phyloP scores from a whole-genome alignment of 2,329 filamentous ascomycete species.

The Pseudopyricularia cyperi region DNA sequence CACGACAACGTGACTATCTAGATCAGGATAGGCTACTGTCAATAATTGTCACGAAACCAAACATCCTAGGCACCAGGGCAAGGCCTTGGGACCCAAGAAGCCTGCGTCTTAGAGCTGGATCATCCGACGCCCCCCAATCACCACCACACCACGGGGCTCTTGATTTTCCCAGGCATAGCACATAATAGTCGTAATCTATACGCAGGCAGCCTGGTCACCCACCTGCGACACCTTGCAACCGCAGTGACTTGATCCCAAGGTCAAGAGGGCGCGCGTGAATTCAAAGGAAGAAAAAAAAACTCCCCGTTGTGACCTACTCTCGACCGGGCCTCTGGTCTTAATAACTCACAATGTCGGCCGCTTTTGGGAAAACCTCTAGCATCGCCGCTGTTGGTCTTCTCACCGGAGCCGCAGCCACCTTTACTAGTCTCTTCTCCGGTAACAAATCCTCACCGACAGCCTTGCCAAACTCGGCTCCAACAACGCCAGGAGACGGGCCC shows the following conservation, averaged over 20 bases:
- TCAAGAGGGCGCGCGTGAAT: neutral
- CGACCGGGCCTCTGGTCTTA: neutral
- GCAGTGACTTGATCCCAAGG: too few relatives aligned
- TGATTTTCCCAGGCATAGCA: too few relatives aligned
- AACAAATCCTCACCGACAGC: slow-evolving; percentile 3
- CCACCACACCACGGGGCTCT: too few relatives aligned
- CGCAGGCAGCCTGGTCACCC: too few relatives aligned
- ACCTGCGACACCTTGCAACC: too few relatives aligned
- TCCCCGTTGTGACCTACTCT: too few relatives aligned
- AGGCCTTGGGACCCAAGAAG: neutral
- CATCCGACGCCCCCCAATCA: too few relatives aligned
- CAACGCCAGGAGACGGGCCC: slow-evolving; percentile 1
- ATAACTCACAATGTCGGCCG: slow-evolving; percentile 40
- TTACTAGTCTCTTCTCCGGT: slow-evolving; percentile 17
- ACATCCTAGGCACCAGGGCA: neutral
- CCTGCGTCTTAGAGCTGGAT: neutral
- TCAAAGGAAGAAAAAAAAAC: neutral
- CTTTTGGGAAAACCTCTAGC: slow-evolving; percentile 50
- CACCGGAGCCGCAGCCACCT: slow-evolving; percentile 61
- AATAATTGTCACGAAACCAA: too few relatives aligned
- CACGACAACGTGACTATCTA: too few relatives aligned
- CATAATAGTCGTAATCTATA: too few relatives aligned
- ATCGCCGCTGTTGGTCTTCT: slow-evolving; percentile 63
- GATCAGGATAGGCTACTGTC: too few relatives aligned
- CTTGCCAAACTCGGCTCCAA: neutral